phyloP scores from a whole-genome alignment of 2,329 filamentous ascomycete species.

The Cadophora malorum region DNA sequence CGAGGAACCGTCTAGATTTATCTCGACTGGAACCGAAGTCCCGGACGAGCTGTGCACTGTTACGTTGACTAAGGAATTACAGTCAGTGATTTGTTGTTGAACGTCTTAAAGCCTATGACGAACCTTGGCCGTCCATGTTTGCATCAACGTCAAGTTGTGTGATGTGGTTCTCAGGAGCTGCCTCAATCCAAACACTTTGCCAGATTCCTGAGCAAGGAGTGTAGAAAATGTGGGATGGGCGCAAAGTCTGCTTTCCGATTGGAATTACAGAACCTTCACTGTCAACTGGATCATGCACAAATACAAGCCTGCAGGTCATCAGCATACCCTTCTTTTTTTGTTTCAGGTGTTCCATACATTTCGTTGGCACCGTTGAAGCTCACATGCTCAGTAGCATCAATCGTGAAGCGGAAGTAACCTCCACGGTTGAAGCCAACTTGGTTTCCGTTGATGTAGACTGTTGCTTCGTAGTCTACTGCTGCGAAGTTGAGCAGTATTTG shows the following conservation, averaged over 20 bases:
- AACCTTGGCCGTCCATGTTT: constrained; percentile 58
- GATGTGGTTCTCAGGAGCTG: constrained; percentile 63
- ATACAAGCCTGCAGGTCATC: constrained; percentile 57
- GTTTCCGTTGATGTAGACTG: constrained; percentile 63
- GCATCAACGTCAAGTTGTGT: constrained; percentile 51
- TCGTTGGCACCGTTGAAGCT: constrained; percentile 55
- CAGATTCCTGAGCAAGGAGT: constrained; percentile 76
- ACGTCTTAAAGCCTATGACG: not conserved
- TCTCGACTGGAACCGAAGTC: constrained; percentile 40
- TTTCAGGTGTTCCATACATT: constrained; percentile 50
- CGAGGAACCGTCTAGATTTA: constrained; percentile 36
- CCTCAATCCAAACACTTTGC: constrained; percentile 75
- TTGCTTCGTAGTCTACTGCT: constrained; percentile 58
- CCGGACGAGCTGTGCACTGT: constrained; percentile 57
- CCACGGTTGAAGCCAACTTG: constrained; percentile 60
- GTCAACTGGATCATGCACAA: constrained; percentile 73
- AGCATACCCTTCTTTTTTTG: not conserved
- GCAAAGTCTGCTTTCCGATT: constrained; percentile 67
- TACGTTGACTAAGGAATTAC: constrained; percentile 54
- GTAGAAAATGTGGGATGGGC: constrained; percentile 65
- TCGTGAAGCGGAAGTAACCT: constrained; percentile 66
- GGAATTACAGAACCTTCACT: constrained; percentile 60
- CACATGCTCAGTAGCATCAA: constrained; percentile 59
- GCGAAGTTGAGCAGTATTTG: constrained; percentile 55
- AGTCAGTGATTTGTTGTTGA: not conserved